phyloP scores from a whole-genome alignment of 2,329 filamentous ascomycete genomes.

The Ophiocordyceps polyrhachis-furcata region DNA sequence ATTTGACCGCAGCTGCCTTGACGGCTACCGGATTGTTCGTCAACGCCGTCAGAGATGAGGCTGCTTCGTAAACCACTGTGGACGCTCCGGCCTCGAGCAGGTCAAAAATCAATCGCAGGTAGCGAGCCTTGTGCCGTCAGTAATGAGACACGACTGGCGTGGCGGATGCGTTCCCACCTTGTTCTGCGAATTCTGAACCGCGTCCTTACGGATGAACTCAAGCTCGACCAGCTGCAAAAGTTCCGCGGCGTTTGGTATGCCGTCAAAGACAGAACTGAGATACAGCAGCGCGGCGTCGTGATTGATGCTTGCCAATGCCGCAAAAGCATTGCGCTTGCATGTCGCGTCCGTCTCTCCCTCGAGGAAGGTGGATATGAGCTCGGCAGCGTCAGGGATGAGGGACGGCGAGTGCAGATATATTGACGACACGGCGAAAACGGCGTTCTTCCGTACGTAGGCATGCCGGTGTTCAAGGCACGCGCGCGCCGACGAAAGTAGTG shows the following conservation, averaged over 20 bases:
- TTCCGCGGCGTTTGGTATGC: conserved; percentile 86
- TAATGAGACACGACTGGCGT: conserved; percentile 8
- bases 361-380: conserved; percentile 78
- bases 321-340: conserved; percentile 96
- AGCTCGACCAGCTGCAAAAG: conserved; percentile 83
- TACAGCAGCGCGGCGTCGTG: conserved; percentile 86
- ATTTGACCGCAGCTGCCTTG: conserved; percentile 87
- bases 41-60: conserved; percentile 79
- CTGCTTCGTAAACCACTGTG: conserved; percentile 94
- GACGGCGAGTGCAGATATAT: conserved; percentile 82
- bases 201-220: conserved; percentile 95
- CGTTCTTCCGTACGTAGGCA: conserved; percentile 95
- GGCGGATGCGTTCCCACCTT: conserved; percentile 39
- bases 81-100: conserved; percentile 82
- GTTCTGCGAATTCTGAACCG: conserved; percentile 83
- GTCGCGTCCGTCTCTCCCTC: conserved; percentile 83
- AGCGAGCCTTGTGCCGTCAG: conserved; percentile 44
- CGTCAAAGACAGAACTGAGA: conserved; percentile 75
- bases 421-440: conserved; percentile 82
- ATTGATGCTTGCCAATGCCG: conserved; percentile 74
- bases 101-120: conserved; percentile 89
- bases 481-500: conserved; percentile 78
- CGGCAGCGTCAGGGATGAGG: conserved; percentile 86
- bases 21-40: conserved; percentile 95
- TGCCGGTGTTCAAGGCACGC: conserved; percentile 90